phyloP scores from a whole-genome alignment of 345 rosid genomes.

The Aquilaria malaccensis region DNA sequence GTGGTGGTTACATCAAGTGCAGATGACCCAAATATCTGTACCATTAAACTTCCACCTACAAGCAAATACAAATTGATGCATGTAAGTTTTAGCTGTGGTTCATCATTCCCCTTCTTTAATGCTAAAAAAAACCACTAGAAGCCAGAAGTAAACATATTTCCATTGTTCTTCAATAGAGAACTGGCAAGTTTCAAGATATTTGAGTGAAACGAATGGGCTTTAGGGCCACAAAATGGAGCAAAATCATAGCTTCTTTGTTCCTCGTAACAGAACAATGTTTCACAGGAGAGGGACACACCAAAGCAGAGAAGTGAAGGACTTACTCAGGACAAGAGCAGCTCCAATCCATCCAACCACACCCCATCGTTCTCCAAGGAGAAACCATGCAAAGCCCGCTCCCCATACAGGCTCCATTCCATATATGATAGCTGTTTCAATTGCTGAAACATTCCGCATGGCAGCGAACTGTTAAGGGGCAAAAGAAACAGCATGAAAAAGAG shows the following conservation, averaged over 20 bases:
- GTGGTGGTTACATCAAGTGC: constrained; percentile 7
- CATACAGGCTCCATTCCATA: constrained; percentile 65
- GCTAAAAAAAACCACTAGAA: too few relatives aligned
- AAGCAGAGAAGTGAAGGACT: neutral
- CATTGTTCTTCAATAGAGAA: too few relatives aligned
- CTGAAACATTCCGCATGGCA: constrained; percentile 56
- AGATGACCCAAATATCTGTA: constrained; percentile 41
- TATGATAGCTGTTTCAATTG: constrained; percentile 48
- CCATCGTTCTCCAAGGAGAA: constrained; percentile 67
- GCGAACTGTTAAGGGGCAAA: constrained; percentile 29
- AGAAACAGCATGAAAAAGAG: neutral
- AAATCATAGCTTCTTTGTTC: too few relatives aligned
- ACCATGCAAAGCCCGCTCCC: constrained; percentile 76
- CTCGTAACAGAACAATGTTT: too few relatives aligned
- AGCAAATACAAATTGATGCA: neutral
- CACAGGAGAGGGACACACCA: too few relatives aligned
- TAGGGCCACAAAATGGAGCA: too few relatives aligned
- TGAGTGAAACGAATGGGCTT: too few relatives aligned
- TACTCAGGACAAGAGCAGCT: constrained; percentile 58
- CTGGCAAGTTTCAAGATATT: too few relatives aligned
- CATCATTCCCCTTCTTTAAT: too few relatives aligned
- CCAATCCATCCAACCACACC: constrained; percentile 55
- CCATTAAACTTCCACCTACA: constrained; percentile 46
- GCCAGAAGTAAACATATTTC: too few relatives aligned
- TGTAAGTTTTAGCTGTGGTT: too few relatives aligned